Evolutionary conservation across 805 yeast species (phyloP), one percentile per base, ranked within the genome.

Genomic region (Groenewaldozyma tartarivorans): DNA sequence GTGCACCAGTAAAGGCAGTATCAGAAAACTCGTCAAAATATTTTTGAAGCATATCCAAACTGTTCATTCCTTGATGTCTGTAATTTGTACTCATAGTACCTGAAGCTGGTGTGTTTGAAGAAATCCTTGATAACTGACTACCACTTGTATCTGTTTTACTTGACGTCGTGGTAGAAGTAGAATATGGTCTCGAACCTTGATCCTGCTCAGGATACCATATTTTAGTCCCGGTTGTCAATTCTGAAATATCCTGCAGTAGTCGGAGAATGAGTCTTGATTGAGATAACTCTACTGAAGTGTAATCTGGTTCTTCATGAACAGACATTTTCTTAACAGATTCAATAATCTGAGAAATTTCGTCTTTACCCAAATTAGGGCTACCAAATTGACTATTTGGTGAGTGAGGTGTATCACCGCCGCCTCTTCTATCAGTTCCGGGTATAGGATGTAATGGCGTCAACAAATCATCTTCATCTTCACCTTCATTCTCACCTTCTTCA

Each of bases 201-300:
- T 35, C 40, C 29, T 20, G 13, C 11, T 34, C 5, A 16, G 7
- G 9, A 17, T 16, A 26, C n/a, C n/a, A n/a, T 36, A 3, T 18
- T 16, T 15, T 36, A 13, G 29, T 24, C 9, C 39, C 39, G 17
- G 39, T 39, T n/a, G 45, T 17, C 13, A 46, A 39, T 31, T 50
- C 51, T 36, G 43, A 30, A 24, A 49, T 42, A 33, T 51, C 55
- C 11, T 69, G 63, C 4, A 74, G 49, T 40, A 67, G 55, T 19
- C 68, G 61, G 31, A 76, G 48, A 7, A 76, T 65, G 24, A 74
- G 54, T 16, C 62, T 68, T 48, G 52, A 41, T 30, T 43, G 40
- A n/a, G 36, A 42, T 15, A 42, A 18, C 22, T 48, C 50, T 24
- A 13, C 29, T 24, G 29, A 9, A 13, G 11, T 24, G 15, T 35